These are phyloP conservation scores for Blastobotrys robertii DNA, from an alignment of 805 yeast species.

Conservation along the genomic window DNA sequence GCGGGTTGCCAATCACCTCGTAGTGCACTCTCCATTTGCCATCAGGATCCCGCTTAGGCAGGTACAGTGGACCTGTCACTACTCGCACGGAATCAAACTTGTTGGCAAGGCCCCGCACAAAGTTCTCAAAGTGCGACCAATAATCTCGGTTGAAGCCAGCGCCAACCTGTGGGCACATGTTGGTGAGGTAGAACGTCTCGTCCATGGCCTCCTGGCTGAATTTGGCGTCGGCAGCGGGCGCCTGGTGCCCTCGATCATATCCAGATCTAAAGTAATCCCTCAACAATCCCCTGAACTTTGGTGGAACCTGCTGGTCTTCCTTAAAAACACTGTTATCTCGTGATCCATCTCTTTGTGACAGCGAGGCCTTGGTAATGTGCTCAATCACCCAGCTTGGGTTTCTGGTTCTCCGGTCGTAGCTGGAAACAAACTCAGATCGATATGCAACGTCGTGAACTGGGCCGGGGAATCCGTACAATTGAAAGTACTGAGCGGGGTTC, in stretches of 20 bases:
- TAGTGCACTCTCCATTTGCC: constrained; percentile 79
- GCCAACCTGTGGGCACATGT: constrained; percentile 96
- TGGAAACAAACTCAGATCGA: constrained; percentile 69
- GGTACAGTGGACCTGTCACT: constrained; percentile 87
- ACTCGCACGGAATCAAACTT: constrained; percentile 68
- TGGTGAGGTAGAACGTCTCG: constrained; percentile 81
- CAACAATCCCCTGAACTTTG: constrained; percentile 61
- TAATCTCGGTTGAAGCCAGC: constrained; percentile 95
- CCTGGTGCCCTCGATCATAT: constrained; percentile 94
- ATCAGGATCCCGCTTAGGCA: constrained; percentile 65
- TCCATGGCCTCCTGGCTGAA: constrained; percentile 88
- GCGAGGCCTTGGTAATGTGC: constrained; percentile 70
- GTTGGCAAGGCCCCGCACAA: constrained; percentile 66
- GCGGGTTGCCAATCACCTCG: constrained; percentile 95
- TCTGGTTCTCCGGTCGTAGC: constrained; percentile 74
- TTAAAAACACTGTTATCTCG: constrained; percentile 72
- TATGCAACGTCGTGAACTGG: constrained; percentile 78
- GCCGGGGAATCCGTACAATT: constrained; percentile 89
- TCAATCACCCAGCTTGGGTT: constrained; percentile 77
- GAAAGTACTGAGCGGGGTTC: constrained; percentile 70
- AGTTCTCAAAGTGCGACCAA: constrained; percentile 96
- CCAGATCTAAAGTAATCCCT: constrained; percentile 91
- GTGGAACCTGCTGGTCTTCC: constrained; percentile 81
- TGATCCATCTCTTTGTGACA: constrained; percentile 41
- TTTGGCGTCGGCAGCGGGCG: constrained; percentile 96